Evolutionary conservation across 2,329 filamentous ascomycete species (phyloP).

Genomic region (Fusarium pseudonygamai): DNA sequence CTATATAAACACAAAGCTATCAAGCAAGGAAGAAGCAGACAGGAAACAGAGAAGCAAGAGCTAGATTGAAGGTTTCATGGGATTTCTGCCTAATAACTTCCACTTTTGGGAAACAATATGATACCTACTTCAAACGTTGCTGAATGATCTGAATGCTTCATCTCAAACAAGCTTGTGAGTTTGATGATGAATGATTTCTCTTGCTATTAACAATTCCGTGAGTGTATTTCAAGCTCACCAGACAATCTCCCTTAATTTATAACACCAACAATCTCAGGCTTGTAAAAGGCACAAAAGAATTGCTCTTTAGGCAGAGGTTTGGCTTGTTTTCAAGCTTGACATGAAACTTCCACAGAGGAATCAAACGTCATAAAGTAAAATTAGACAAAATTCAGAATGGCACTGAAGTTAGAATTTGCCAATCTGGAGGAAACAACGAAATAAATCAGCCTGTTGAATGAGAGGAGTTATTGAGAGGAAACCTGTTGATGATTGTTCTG

Average conservation of each 20-base stretch:
- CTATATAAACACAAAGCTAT: not conserved
- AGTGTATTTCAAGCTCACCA: rapidly evolving
- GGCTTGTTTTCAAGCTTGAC: not conserved
- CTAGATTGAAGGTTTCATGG: rapidly evolving
- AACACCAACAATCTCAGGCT: too few species aligned
- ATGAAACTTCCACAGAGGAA: rapidly evolving
- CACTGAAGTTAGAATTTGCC: rapidly evolving
- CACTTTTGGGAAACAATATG: too few species aligned
- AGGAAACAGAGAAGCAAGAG: not conserved
- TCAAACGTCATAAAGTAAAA: not conserved
- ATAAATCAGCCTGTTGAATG: rapidly evolving
- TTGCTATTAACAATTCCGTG: rapidly evolving
- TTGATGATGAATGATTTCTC: too few species aligned
- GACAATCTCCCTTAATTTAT: too few species aligned
- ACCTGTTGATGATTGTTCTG: too few species aligned
- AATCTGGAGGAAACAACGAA: rapidly evolving
- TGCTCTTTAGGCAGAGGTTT: not conserved
- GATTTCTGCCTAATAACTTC: rapidly evolving
- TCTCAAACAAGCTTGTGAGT: not conserved
- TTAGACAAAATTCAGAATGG: not conserved
- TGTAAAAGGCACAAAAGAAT: rapidly evolving
- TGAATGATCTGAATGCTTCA: not conserved
- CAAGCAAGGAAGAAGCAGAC: not conserved
- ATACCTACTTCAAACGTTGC: not conserved
- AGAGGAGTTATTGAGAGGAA: rapidly evolving